These are phyloP conservation scores for Oldenlandia corymbosa DNA, from an alignment of 257 asterid species.

Conservation along the genomic window DNA sequence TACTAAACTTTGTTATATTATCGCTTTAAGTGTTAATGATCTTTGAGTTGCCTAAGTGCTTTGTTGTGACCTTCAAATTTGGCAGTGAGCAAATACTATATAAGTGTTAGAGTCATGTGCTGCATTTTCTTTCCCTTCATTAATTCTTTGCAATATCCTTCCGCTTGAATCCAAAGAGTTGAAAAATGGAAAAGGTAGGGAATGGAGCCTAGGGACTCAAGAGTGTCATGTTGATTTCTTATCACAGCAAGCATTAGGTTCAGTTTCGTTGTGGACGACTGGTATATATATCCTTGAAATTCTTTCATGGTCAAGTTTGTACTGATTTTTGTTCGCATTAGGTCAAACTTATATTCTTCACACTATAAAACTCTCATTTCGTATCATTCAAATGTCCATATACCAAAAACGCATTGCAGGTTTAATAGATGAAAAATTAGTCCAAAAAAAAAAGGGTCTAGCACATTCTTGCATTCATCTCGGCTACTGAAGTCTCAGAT, in stretches of 20 bases:
- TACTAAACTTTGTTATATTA: slow-evolving; percentile 12
- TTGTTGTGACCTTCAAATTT: neutral
- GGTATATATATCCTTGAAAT: too few relatives aligned
- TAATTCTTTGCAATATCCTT: neutral
- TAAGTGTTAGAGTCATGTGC: neutral
- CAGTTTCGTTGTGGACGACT: neutral
- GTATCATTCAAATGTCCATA: neutral
- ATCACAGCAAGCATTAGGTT: neutral
- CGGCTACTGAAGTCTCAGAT: neutral
- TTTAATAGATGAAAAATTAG: neutral
- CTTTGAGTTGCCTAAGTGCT: neutral
- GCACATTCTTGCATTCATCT: neutral
- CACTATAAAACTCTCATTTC: neutral
- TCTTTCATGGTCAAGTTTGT: neutral
- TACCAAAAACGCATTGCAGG: neutral
- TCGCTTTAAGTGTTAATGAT: neutral
- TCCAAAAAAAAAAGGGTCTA: too few relatives aligned
- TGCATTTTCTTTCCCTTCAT: neutral
- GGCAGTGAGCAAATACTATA: neutral
- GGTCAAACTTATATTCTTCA: neutral
- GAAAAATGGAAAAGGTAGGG: too few relatives aligned
- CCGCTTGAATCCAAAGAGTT: too few relatives aligned
- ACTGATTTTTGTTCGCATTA: neutral
- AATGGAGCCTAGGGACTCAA: too few relatives aligned
- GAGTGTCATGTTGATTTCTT: neutral